Evolutionary conservation across 2,329 filamentous ascomycete genomes (phyloP).

Genomic region (Nemania abortiva): DNA sequence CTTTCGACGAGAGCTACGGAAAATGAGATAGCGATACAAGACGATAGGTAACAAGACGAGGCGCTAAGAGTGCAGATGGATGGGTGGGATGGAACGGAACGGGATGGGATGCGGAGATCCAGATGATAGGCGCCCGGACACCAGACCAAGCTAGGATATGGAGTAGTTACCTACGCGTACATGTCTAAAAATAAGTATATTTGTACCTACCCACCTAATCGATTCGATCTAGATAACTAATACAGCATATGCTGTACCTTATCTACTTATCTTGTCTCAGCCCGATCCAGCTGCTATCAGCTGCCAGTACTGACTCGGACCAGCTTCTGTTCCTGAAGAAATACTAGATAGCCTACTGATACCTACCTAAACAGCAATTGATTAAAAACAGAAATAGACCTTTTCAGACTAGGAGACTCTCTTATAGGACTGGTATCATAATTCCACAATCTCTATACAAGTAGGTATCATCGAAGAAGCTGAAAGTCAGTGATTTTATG

Average conservation of each 20-base stretch:
- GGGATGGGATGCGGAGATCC: background rate
- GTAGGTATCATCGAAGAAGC: background rate
- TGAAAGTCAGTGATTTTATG: no score
- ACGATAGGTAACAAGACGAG: background rate
- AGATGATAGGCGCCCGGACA: background rate
- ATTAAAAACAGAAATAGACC: background rate
- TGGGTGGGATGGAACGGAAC: background rate
- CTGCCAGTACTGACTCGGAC: background rate
- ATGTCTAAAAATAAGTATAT: background rate
- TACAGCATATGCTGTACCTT: no score
- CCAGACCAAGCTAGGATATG: no score
- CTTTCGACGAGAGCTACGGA: background rate
- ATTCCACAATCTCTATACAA: background rate
- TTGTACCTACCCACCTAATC: background rate
- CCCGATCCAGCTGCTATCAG: background rate
- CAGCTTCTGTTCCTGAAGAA: conserved; percentile 2
- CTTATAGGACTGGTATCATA: background rate
- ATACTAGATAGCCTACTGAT: background rate
- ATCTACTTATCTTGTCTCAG: background rate
- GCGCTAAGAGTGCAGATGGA: background rate
- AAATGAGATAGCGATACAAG: background rate
- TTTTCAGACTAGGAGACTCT: background rate
- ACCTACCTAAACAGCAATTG: conserved; percentile 1
- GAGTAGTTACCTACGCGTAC: no score
- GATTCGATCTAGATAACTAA: background rate